These are phyloP conservation scores for Boletus semigastroideus DNA, from an alignment of 1,284 basidiomycete genomes.

Conservation along the genomic window DNA sequence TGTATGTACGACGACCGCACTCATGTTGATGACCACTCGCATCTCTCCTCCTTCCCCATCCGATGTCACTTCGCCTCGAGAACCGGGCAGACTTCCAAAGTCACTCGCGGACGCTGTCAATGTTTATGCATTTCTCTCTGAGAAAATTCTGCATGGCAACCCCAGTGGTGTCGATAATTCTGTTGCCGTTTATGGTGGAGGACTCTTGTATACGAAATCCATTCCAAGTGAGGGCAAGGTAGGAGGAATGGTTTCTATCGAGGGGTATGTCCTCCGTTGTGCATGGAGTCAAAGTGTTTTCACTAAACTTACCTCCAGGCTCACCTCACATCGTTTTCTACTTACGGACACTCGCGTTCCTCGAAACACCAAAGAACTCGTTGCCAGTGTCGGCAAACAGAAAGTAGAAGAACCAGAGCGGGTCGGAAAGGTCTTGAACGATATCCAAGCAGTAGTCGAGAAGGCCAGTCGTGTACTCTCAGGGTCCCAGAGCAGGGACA, in stretches of 20 bases:
- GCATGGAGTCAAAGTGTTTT: constrained; percentile 1
- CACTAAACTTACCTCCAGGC: constrained; percentile 40
- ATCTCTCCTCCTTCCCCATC: constrained; percentile 50
- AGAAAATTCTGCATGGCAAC: constrained; percentile 97
- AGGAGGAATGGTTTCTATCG: constrained; percentile 81
- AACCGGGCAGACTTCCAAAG: constrained; percentile 35
- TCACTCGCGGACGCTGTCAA: constrained; percentile 79
- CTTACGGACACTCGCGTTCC: constrained; percentile 92
- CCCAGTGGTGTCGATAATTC: constrained; percentile 98
- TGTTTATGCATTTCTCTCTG: constrained; percentile 90
- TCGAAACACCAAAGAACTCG: constrained; percentile 92
- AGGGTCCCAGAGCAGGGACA: constrained; percentile 37
- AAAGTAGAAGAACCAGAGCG: constrained; percentile 78
- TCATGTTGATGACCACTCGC: constrained; percentile 72
- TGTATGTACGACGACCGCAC: constrained; percentile 78
- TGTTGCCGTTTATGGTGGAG: constrained; percentile 91
- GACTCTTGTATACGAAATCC: constrained; percentile 85
- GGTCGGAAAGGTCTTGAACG: constrained; percentile 70
- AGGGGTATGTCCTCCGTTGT: constrained; percentile 59
- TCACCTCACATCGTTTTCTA: constrained; percentile 76
- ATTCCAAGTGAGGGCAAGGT: constrained; percentile 64
- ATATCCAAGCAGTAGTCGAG: constrained; percentile 82
- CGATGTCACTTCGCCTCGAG: constrained; percentile 12
- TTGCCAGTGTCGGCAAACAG: constrained; percentile 81
- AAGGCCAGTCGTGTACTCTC: constrained; percentile 76